A percentile compares a stretch with the other conserved stretches of the same genome.
These are phyloP conservation scores for Nakazawaea ishiwadae DNA, from an alignment of 805 yeast species.

Conservation along the genomic window DNA sequence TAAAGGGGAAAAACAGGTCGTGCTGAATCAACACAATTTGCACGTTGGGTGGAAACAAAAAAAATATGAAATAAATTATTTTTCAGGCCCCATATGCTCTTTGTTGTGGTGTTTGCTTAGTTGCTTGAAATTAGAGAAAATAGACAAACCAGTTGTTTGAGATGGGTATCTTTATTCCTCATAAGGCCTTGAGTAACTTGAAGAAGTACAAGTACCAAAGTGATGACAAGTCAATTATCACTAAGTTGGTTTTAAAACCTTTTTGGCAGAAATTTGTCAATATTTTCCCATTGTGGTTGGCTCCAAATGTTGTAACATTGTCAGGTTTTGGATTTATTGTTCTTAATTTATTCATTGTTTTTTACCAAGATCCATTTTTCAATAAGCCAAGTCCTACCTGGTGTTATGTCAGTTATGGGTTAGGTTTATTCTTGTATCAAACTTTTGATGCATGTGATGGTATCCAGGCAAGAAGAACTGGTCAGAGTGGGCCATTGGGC, in stretches of 20 bases:
- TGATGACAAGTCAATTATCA: conserved; percentile 76
- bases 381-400: conserved; percentile 60
- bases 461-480: conserved; percentile 89
- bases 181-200: conserved; percentile 43
- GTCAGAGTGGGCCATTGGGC: conserved; percentile 93
- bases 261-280: conserved; percentile 75
- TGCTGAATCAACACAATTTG: too few relatives aligned
- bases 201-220: conserved; percentile 61
- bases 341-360: conserved; percentile 56
- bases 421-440: conserved; percentile 85
- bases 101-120: too few relatives aligned
- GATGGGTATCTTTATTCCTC: conserved; percentile 68
- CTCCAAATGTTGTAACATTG: conserved; percentile 88
- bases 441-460: conserved; percentile 98
- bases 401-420: conserved; percentile 73
- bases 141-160: too few relatives aligned
- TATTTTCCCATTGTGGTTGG: conserved; percentile 81
- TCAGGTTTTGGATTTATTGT: conserved; percentile 72
- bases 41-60: too few relatives aligned
- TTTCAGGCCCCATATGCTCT: too few relatives aligned
- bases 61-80: too few relatives aligned
- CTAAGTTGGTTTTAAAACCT: conserved; percentile 72
- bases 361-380: conserved; percentile 70
- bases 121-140: too few relatives aligned
- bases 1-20: too few relatives aligned